Conservation (phyloP, 2,329 filamentous ascomycete genomes). For the Alternaria gaisen region DNA sequence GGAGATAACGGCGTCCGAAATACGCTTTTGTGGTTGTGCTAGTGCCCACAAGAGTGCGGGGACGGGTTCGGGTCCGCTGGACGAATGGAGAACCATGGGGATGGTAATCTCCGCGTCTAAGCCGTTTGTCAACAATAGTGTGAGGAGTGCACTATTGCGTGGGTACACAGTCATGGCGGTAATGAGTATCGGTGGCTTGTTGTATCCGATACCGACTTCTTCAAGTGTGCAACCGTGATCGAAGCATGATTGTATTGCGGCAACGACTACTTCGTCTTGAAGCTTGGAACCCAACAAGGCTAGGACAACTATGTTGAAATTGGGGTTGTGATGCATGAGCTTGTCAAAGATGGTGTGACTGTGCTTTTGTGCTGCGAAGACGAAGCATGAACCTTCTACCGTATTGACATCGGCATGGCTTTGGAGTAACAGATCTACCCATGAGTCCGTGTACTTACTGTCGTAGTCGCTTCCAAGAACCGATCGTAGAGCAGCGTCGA, state of each 20-base stretch:
- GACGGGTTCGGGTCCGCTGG: conserved; percentile 63
- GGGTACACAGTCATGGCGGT: conserved; percentile 40
- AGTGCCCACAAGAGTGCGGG: conserved; percentile 69
- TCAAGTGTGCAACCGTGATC: conserved; percentile 55
- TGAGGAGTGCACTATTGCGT: conserved; percentile 30
- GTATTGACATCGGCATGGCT: conserved; percentile 43
- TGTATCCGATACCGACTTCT: conserved; percentile 25
- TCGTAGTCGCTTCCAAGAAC: conserved; percentile 27
- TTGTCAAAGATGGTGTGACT: conserved; percentile 34
- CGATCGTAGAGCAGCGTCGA: conserved; percentile 37
- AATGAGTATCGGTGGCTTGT: conserved; percentile 32
- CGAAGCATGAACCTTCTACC: conserved; percentile 41
- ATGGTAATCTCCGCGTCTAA: conserved; percentile 53
- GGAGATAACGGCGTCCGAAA: conserved; percentile 67
- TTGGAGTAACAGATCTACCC: conserved; percentile 38
- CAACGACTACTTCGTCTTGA: conserved; percentile 55
- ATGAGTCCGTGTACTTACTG: conserved; percentile 13
- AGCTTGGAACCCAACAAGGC: conserved; percentile 63
- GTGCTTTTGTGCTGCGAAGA: conserved; percentile 39
- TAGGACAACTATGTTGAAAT: conserved; percentile 63
- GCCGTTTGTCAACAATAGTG: conserved; percentile 34
- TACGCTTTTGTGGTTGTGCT: conserved; percentile 68
- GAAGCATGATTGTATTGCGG: conserved; percentile 63
- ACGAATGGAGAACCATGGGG: conserved; percentile 56
- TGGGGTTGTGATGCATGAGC: conserved; percentile 56